Evolutionary conservation across 352 stramenopile genomes (phyloP), one percentile per base, ranked within the genome.

Genomic region (Phytopythium vexans): DNA sequence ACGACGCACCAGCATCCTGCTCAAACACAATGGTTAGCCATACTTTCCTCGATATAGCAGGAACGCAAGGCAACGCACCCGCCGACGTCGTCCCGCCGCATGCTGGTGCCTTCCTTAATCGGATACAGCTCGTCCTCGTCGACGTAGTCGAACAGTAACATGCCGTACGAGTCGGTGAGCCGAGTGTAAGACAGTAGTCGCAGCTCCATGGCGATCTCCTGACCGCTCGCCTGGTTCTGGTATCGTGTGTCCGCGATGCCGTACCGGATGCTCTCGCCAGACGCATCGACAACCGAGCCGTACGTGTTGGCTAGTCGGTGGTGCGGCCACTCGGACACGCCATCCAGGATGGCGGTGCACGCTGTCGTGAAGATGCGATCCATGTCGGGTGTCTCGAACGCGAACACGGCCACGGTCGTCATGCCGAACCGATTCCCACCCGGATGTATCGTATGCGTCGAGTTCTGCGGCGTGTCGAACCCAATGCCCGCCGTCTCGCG

Each of bases 131-230:
- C 66, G 27, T 74, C 66, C 3, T 55, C 44, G 55, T 74, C 66
- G 8, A 74, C 62, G 39, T 62, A 74, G 56, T 74, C 66, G 57
- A 59, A 74, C 8, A 70, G 46, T 21, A 71, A 63, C 43, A 70
- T 54, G 9, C 57, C 62, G 42, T 52, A 68, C 11, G 53, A 15
- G 34, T 65, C 46, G 2, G 54, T 60, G 45, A 64, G 59, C 0
- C 62, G 53, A 32, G 40, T 64, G 42, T 64, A 74, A 32, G 61
- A 74, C 36, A 74, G 47, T 50, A 60, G 47, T 32, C 61, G 61
- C 5, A 49, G 53, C 46, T 74, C 61, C 27, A 74, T 52, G 8
- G 35, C 38, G 14, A 74, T 46, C n/a, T 54, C 45, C n/a, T 65
- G 52, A 4, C 62, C 57, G 1, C 52, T 68, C 31, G 36, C 34